Conservation (phyloP, 306 rosid genomes). For the Comarum palustre region DNA sequence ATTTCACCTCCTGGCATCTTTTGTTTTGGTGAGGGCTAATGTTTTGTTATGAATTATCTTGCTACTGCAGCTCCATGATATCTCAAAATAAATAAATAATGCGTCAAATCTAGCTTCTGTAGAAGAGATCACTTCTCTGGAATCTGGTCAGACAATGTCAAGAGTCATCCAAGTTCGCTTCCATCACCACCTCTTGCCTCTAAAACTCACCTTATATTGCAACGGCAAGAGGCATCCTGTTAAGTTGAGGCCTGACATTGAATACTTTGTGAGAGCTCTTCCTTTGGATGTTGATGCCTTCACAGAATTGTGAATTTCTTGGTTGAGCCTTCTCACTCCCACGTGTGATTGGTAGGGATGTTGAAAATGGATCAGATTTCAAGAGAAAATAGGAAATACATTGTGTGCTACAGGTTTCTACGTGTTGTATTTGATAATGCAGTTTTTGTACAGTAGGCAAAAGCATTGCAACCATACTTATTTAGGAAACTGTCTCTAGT, state of each 20-base stretch:
- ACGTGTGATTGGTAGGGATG: conserved; percentile 25
- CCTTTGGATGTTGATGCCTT: conserved; percentile 58
- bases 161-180: conserved; percentile 68
- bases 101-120: conserved; percentile 46
- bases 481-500: neutral
- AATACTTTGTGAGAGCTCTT: conserved; percentile 76
- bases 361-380: conserved; percentile 20
- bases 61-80: conserved; percentile 50
- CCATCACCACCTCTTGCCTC: conserved; percentile 92
- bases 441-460: neutral
- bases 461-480: neutral
- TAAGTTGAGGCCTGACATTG: conserved; percentile 84
- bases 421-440: neutral
- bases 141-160: conserved; percentile 61
- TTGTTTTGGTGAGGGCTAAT: conserved; percentile 21
- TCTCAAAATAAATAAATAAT: conserved; percentile 41
- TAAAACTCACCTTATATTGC: conserved; percentile 71
- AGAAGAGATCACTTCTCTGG: conserved; percentile 74
- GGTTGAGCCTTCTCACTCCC: conserved; percentile 48
- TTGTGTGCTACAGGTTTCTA: neutral
- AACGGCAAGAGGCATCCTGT: conserved; percentile 65
- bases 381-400: conserved; percentile 10
- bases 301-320: conserved; percentile 72
- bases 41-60: conserved; percentile 23
- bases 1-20: conserved; percentile 19